A percentile compares a stretch with the other conserved stretches of the same genome.
These are phyloP conservation scores for Lathyrus sativus DNA, from an alignment of 306 rosid species.

Conservation along the genomic window DNA sequence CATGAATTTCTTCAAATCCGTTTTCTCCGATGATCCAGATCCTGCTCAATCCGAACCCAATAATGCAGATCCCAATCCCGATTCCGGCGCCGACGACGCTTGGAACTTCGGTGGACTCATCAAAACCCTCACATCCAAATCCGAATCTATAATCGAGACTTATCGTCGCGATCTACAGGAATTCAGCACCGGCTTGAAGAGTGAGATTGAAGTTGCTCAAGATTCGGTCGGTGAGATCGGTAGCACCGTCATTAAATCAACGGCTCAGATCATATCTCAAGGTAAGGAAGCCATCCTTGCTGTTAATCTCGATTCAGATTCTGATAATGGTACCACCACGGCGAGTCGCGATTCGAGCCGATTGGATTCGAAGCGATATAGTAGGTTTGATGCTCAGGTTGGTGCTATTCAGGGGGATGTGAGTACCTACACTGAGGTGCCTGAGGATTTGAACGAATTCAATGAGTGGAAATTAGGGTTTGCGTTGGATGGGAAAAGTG, in stretches of 20 bases:
- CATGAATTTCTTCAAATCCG: conserved; percentile 71
- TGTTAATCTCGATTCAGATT: conserved; percentile 61
- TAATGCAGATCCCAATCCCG: conserved; percentile 43
- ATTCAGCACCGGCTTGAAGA: conserved; percentile 70
- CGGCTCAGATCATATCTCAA: conserved; percentile 78
- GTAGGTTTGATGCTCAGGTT: conserved; percentile 76
- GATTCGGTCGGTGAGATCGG: conserved; percentile 83
- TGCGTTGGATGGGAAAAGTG: conserved; percentile 52
- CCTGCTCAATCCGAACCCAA: conserved; percentile 27
- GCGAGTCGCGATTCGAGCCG: conserved; percentile 14
- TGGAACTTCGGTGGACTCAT: conserved; percentile 88
- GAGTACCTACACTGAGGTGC: conserved; percentile 62
- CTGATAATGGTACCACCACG: conserved; percentile 36
- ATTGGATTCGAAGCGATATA: conserved; percentile 56
- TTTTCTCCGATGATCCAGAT: conserved; percentile 66
- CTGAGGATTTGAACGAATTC: conserved; percentile 72
- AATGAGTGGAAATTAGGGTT: conserved; percentile 60
- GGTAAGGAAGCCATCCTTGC: conserved; percentile 70
- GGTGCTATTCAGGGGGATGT: conserved; percentile 63
- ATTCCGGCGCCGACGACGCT: conserved; percentile 32
- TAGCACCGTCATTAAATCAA: conserved; percentile 71
- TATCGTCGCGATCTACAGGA: conserved; percentile 88
- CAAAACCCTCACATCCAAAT: conserved; percentile 57
- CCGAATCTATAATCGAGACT: conserved; percentile 87
- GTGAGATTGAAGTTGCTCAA: conserved; percentile 86